Percentiles rank a stretch among this genome's conserved stretches.
These are phyloP conservation scores for Diaporthe amygdali DNA, from an alignment of 2,329 filamentous ascomycete species.

Conservation along the genomic window DNA sequence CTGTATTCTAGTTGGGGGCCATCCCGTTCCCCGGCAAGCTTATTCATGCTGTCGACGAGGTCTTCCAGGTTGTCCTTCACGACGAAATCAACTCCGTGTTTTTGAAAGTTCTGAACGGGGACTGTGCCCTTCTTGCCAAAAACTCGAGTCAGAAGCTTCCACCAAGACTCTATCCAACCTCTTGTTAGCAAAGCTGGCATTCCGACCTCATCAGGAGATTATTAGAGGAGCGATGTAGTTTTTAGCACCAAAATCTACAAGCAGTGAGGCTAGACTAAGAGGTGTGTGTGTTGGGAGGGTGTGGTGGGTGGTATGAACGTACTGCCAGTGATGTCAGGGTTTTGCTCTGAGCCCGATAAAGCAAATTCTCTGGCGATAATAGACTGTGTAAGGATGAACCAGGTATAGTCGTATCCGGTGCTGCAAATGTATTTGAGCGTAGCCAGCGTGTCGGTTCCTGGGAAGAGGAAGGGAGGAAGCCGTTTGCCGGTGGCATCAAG, in stretches of 20 bases:
- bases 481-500: slow-evolving; percentile 65
- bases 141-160: slow-evolving; percentile 54
- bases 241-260: background rate
- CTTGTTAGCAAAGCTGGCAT: background rate
- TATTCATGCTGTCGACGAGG: slow-evolving; percentile 64
- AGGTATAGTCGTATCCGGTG: slow-evolving; percentile 67
- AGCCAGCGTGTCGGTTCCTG: slow-evolving; percentile 61
- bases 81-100: slow-evolving; percentile 64
- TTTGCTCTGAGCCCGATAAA: slow-evolving; percentile 68
- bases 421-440: slow-evolving; percentile 64
- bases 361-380: slow-evolving; percentile 68
- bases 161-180: slow-evolving; percentile 50
- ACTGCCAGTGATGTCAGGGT: slow-evolving; percentile 61
- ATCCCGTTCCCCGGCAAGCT: slow-evolving; percentile 49
- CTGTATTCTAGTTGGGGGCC: slow-evolving; percentile 54
- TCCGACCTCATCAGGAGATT: background rate
- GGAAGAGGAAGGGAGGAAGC: slow-evolving; percentile 60
- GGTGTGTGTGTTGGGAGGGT: too few species aligned
- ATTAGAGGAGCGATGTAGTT: background rate
- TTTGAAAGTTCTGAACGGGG: slow-evolving; percentile 62
- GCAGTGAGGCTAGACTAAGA: too few species aligned
- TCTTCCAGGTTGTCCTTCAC: slow-evolving; percentile 61
- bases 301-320: background rate
- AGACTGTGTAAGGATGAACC: slow-evolving; percentile 64
- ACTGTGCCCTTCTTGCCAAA: slow-evolving; percentile 57